phyloP scores from a whole-genome alignment of 768 basidiomycete genomes.

The Hydnomerulius pinastri region DNA sequence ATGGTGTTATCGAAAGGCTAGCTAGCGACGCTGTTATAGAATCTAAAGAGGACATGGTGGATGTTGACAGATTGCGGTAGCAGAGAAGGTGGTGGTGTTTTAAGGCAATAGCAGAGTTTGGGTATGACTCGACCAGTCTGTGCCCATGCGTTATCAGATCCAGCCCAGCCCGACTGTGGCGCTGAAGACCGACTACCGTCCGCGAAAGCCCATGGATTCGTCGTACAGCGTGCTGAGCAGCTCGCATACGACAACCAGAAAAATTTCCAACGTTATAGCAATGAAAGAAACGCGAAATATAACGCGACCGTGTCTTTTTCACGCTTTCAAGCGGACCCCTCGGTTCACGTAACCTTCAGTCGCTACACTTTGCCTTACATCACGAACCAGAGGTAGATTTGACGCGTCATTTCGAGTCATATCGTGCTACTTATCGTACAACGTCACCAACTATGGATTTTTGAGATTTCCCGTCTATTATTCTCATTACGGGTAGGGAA shows the following conservation, averaged over 20 bases:
- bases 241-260: constrained; percentile 26
- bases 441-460: not conserved
- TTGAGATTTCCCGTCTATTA: too few species aligned
- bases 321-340: constrained; percentile 16
- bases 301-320: constrained; percentile 19
- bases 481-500: constrained; percentile 39
- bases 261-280: constrained; percentile 1
- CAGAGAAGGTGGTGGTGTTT: constrained; percentile 12
- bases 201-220: constrained; percentile 25
- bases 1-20: constrained; percentile 55
- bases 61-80: constrained; percentile 10
- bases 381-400: too few species aligned
- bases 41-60: constrained; percentile 39
- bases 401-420: not conserved
- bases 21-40: constrained; percentile 44
- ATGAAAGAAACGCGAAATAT: constrained; percentile 5
- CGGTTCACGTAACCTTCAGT: constrained; percentile 8
- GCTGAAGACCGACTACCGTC: constrained; percentile 10
- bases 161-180: constrained; percentile 9
- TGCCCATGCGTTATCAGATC: constrained; percentile 22
- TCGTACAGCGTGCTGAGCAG: constrained; percentile 23
- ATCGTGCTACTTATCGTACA: not conserved
- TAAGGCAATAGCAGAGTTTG: constrained; percentile 17
- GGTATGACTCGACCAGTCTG: constrained; percentile 28
- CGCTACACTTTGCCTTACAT: not conserved